Base-by-base conservation (phyloP, 352 stramenopile species). In the Pythium oligandrum region DNA sequence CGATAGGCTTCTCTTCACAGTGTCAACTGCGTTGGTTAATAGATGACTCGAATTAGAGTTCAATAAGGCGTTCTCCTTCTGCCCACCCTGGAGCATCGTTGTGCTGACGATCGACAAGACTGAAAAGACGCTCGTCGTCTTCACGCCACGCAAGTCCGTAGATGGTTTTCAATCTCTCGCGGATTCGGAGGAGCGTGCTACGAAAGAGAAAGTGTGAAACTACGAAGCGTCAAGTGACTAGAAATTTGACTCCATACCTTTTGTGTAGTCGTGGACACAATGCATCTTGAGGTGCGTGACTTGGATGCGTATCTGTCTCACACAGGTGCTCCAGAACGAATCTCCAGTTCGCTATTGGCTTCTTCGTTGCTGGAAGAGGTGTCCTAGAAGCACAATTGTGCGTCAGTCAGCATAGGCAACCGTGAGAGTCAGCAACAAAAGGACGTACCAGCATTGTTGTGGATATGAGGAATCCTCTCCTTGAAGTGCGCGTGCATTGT, bases 341-440 rank as follows among this genome's bases (percentile, higher is more conserved):
- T 38, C 73, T 68, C 77, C 77, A 88, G 52, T 88, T 88, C n/a
- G 77, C 77, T 38, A 83, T 68, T 6, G 77, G 77, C 35, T 77
- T 83, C 56, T 70, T 75, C 44, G 71, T 76, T 12, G 61, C 57
- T 11, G 77, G 73, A n/a, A 88, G 62, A 4, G 73, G 73, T 44
- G 71, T 78, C 77, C 75, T 86, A 53, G 3, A 5, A 42, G 7
- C 33, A 61, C 2, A 57, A 49, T 12, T 63, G 48, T 44, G 5
- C 31, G 12, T 44, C 40, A 42, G 3, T 30, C 3, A 42, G 48
- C 12, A 30, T 40, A 53, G 12, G 48, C 48, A 54, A 46, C 33
- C 17, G 33, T 55, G 38, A 58, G 46, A 3, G 39, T 6, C 31
- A 33, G 2, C 6, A 31, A 48, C 44, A 35, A 38, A 30, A 6